Evolutionary conservation across 2,329 filamentous ascomycete species (phyloP).

Genomic region (Mycogone perniciosa): DNA sequence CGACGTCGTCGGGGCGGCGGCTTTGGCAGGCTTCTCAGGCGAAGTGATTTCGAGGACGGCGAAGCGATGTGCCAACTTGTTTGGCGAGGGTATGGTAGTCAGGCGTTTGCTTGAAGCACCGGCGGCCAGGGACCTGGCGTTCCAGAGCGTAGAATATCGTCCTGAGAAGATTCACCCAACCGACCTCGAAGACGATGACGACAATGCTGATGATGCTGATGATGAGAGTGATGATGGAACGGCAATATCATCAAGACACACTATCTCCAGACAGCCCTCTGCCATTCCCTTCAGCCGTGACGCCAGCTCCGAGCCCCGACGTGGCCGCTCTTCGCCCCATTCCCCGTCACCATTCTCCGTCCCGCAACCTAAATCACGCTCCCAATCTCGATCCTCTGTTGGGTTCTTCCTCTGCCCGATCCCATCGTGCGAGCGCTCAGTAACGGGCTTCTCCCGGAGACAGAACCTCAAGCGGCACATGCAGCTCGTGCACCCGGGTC

Average conservation of each 20-base stretch:
- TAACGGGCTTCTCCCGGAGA: constrained; percentile 29
- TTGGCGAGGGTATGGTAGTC: constrained; percentile 64
- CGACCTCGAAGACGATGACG: constrained; percentile 14
- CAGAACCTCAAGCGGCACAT: constrained; percentile 34
- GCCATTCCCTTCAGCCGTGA: constrained; percentile 18
- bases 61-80: constrained; percentile 68
- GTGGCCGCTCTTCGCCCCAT: constrained; percentile 8
- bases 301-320: constrained; percentile 17
- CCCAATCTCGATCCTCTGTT: constrained; percentile 26
- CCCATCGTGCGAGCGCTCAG: constrained; percentile 30
- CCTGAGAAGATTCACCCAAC: constrained; percentile 23
- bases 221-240: constrained; percentile 20
- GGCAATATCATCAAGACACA: constrained; percentile 23
- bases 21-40: constrained; percentile 63
- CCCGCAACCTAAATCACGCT: constrained; percentile 25
- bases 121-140: constrained; percentile 17
- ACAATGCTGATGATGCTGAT: constrained; percentile 13
- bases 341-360: constrained; percentile 10
- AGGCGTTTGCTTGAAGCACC: constrained; percentile 43
- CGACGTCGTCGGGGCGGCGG: constrained; percentile 73
- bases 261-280: constrained; percentile 26
- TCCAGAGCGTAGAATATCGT: constrained; percentile 24
- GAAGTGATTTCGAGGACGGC: constrained; percentile 62
- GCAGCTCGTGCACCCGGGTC: constrained; percentile 32
- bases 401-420: constrained; percentile 33